Evolutionary conservation across 1,284 basidiomycete species (phyloP).

Genomic region (Phlebopus sp.): DNA sequence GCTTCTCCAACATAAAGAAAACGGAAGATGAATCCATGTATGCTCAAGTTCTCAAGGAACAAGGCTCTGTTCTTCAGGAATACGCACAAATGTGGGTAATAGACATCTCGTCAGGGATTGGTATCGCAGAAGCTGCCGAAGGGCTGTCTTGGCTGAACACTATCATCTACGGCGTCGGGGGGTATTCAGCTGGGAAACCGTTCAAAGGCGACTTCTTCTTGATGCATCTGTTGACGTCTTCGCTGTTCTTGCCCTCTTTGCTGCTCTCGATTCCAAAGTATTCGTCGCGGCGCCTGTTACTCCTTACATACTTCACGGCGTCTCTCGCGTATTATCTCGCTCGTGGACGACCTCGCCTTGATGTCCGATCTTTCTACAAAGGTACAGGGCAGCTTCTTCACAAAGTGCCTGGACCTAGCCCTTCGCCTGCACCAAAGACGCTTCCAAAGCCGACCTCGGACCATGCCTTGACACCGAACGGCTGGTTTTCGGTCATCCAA

Average conservation of each 20-base stretch:
- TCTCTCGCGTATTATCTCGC: conserved; percentile 37
- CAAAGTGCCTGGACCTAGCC: conserved; percentile 30
- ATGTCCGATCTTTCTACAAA: conserved; percentile 37
- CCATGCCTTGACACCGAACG: conserved; percentile 39
- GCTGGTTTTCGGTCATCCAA: conserved; percentile 57
- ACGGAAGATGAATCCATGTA: conserved; percentile 22
- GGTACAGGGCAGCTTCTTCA: conserved; percentile 18
- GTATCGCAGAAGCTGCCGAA: conserved; percentile 34
- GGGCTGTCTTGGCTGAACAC: conserved; percentile 41
- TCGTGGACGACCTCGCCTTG: conserved; percentile 36
- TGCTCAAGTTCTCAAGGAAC: conserved; percentile 30
- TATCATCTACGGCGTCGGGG: conserved; percentile 43
- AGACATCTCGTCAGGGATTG: conserved; percentile 29
- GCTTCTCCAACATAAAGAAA: conserved; percentile 27
- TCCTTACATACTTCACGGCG: conserved; percentile 39
- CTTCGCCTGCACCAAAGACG: conserved; percentile 32
- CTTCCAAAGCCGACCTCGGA: conserved; percentile 32
- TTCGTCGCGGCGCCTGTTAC: conserved; percentile 32
- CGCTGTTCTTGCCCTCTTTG: conserved; percentile 40
- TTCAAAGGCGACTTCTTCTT: conserved; percentile 45
- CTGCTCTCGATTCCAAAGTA: conserved; percentile 27
- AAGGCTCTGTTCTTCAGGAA: conserved; percentile 39
- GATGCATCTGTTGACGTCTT: conserved; percentile 48
- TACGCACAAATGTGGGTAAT: conserved; percentile 52
- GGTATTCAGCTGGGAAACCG: conserved; percentile 26